Evolutionary conservation across 1,284 basidiomycete species (phyloP), one percentile per base, ranked within the genome.

Genomic region (Rhodotorula glutinis): DNA sequence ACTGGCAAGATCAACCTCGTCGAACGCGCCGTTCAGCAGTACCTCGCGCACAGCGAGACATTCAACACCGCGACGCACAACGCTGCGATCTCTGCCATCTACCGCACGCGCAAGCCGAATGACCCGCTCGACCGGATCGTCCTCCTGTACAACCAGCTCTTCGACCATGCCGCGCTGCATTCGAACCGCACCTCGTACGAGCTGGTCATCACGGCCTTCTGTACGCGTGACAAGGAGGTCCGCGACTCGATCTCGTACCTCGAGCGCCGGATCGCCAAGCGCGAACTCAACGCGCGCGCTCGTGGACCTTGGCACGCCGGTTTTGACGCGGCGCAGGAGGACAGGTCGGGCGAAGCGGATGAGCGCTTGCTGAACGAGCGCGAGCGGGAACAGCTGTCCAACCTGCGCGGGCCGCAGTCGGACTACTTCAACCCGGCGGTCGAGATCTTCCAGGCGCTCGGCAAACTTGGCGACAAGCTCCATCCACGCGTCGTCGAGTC

Each of bases 111-210:
- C 64, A 63, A 72, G 27, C 69, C 76, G 19, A 86, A 86, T 21
- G 83, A 86, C 70, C 84, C 86, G 8, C 82, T 91, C 49, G 80
- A 82, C 0, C 77, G 83, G 49, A 80, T 92, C 57, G 79, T 90
- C 68, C 84, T 87, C 65, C 82, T 86, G 8, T 95, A 95, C 81
- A 86, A 89, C 74, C 82, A 86, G 63, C 86, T 94, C 83, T 79
- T 92, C 55, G 79, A 82, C n/a, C 81, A 81, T 53, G 85, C 85
- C 29, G 76, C 44, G 19, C 63, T 92, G 19, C 76, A 84, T 0
- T 91, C 92, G 23, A 87, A 88, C 72, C 74, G 81, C 17, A 76
- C 79, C 47, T 93, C 91, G 0, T 93, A 91, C 76, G 77, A 82
- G n/a, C 79, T 80, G 44, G 82, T 94, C 60, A 86, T 96, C 69